A percentile compares a stretch with the other conserved stretches of the same genome.
Evolutionary conservation across 495 filamentous ascomycete genomes (phyloP).

Genomic region (Aspergillus haitiensis): DNA sequence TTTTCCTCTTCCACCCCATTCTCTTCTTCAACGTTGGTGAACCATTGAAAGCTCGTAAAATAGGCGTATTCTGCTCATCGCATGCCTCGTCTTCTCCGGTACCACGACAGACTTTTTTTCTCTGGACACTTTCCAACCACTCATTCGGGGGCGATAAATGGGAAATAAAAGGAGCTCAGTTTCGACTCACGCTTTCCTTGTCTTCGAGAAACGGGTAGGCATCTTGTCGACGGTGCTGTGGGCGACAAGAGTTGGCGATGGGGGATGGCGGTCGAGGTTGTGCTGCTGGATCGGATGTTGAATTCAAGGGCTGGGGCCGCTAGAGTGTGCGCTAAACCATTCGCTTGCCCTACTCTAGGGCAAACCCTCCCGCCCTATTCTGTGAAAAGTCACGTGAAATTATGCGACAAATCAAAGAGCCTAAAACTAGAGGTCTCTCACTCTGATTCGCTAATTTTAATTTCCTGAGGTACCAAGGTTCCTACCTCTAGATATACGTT

Average conservation of each 20-base stretch:
- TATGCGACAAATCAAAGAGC: too few species aligned
- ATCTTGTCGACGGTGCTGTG: conserved; percentile 57
- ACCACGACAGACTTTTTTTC: conserved; percentile 7
- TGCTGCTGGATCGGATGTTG: conserved; percentile 42
- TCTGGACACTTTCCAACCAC: not conserved
- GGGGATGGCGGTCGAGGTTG: conserved; percentile 37
- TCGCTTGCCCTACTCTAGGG: conserved; percentile 45
- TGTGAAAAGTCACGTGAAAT: conserved; percentile 25
- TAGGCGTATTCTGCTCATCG: too few species aligned
- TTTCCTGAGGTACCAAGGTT: too few species aligned
- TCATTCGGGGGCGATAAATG: conserved; percentile 19
- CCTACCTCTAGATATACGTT: too few species aligned
- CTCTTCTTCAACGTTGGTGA: conserved; percentile 6
- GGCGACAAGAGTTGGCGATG: conserved; percentile 53
- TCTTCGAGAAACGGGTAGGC: conserved; percentile 82
- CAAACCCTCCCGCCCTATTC: conserved; percentile 26
- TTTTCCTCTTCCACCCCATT: conserved; percentile 19
- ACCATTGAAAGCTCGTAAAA: too few species aligned
- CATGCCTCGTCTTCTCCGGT: too few species aligned
- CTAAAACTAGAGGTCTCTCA: too few species aligned
- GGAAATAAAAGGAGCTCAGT: conserved; percentile 23
- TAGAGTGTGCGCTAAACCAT: conserved; percentile 48
- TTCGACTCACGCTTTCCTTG: conserved; percentile 75
- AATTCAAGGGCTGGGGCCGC: conserved; percentile 41
- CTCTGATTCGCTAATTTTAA: too few species aligned